phyloP scores from a whole-genome alignment of 345 rosid genomes.

The Syzygium oleosum region DNA sequence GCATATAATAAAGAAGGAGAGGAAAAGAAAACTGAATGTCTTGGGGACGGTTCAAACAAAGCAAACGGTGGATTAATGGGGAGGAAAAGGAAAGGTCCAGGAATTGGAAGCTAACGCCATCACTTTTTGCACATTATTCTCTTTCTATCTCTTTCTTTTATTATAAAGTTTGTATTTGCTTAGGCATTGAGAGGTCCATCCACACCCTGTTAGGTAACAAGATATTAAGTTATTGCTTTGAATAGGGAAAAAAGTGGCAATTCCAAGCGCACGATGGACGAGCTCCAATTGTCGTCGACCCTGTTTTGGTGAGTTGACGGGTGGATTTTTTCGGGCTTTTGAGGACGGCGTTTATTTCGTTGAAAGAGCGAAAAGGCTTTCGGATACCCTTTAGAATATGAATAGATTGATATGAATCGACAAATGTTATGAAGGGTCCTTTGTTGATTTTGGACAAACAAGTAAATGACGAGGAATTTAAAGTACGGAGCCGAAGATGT shows the following conservation, averaged over 20 bases:
- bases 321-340: background rate
- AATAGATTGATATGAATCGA: background rate
- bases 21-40: background rate
- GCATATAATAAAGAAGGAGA: background rate
- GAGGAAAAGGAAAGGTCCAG: background rate
- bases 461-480: background rate
- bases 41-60: constrained; percentile 1
- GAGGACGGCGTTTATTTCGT: no score
- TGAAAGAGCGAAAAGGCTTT: background rate
- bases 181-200: background rate
- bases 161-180: background rate
- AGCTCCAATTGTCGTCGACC: background rate
- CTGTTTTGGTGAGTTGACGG: background rate
- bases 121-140: background rate
- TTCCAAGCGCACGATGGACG: background rate
- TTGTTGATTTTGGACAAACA: background rate
- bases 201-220: background rate
- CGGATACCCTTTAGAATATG: background rate
- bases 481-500: background rate
- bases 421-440: background rate
- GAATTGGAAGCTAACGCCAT: background rate
- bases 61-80: background rate
- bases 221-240: background rate
- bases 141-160: background rate
- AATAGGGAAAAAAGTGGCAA: background rate